Evolutionary conservation across 495 filamentous ascomycete species (phyloP).

Genomic region (Chaetomium cochliodes): DNA sequence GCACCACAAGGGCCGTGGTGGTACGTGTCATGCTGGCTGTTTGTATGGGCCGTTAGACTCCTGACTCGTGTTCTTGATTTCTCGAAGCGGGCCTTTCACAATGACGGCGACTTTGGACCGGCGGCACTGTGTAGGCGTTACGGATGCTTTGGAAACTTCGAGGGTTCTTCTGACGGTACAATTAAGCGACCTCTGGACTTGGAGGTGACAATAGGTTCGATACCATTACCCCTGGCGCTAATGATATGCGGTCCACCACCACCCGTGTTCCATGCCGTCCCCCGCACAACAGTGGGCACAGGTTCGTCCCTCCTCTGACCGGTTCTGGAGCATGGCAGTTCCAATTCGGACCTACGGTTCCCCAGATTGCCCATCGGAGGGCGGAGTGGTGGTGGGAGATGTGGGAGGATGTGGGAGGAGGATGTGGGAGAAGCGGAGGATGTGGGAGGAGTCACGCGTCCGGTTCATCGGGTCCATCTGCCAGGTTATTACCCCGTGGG

Average conservation of each 20-base stretch:
- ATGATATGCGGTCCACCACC: background rate
- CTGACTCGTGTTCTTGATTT: background rate
- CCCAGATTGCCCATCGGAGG: background rate
- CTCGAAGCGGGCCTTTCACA: too few species aligned
- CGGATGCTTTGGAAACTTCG: too few species aligned
- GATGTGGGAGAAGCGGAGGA: background rate
- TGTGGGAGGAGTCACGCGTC: background rate
- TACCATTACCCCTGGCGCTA: background rate
- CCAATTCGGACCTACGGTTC: background rate
- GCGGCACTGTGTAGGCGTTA: too few species aligned
- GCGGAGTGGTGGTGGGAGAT: constrained; percentile 6
- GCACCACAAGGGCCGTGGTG: constrained; percentile 35
- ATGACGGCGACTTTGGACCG: too few species aligned
- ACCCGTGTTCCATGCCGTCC: background rate
- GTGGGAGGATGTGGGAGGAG: background rate
- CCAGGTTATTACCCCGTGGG: background rate
- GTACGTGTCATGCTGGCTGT: constrained; percentile 23
- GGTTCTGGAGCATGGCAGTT: background rate
- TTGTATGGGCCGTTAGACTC: background rate
- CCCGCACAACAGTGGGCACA: background rate
- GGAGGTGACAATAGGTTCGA: background rate
- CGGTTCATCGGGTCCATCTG: background rate
- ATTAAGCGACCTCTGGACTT: too few species aligned
- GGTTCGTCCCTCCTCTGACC: background rate
- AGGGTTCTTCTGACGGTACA: too few species aligned